Evolutionary conservation across 2,329 filamentous ascomycete species (phyloP).

Genomic region (Pleomassaria siparia): DNA sequence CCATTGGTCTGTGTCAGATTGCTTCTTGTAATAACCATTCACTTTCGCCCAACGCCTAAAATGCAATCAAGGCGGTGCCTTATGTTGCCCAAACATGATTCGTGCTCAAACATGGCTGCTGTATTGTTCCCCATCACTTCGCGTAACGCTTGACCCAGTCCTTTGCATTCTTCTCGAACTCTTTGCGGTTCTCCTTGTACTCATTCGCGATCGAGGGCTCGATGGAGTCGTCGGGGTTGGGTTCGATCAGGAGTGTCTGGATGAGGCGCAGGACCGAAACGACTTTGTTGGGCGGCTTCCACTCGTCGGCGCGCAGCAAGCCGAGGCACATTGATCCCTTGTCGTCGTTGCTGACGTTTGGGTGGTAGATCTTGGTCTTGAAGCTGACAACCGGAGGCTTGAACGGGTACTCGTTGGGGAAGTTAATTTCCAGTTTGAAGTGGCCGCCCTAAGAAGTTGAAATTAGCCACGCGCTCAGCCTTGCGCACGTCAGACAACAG

Average conservation of each 20-base stretch:
- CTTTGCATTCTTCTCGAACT: constrained; percentile 74
- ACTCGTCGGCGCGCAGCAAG: constrained; percentile 80
- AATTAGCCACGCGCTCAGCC: neutral
- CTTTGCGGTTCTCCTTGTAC: constrained; percentile 67
- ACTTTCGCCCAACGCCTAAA: constrained; percentile 35
- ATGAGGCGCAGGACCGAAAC: constrained; percentile 75
- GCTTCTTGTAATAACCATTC: constrained; percentile 4
- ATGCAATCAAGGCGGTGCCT: constrained; percentile 23
- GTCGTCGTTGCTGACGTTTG: constrained; percentile 87
- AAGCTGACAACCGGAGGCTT: constrained; percentile 81
- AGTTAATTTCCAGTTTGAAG: constrained; percentile 71
- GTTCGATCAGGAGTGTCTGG: constrained; percentile 72
- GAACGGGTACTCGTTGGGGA: constrained; percentile 86
- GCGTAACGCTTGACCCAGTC: constrained; percentile 77
- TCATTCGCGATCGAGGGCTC: constrained; percentile 85
- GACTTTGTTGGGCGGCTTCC: constrained; percentile 86
- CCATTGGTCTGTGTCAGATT: neutral
- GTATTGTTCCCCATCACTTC: constrained; percentile 27
- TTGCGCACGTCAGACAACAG: neutral
- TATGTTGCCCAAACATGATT: neutral
- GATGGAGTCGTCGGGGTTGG: constrained; percentile 86
- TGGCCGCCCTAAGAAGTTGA: constrained; percentile 59
- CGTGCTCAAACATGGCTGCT: neutral
- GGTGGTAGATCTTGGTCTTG: constrained; percentile 90
- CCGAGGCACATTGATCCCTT: constrained; percentile 83